phyloP scores from a whole-genome alignment of 495 filamentous ascomycete genomes.

The Corynascus novoguineensis region DNA sequence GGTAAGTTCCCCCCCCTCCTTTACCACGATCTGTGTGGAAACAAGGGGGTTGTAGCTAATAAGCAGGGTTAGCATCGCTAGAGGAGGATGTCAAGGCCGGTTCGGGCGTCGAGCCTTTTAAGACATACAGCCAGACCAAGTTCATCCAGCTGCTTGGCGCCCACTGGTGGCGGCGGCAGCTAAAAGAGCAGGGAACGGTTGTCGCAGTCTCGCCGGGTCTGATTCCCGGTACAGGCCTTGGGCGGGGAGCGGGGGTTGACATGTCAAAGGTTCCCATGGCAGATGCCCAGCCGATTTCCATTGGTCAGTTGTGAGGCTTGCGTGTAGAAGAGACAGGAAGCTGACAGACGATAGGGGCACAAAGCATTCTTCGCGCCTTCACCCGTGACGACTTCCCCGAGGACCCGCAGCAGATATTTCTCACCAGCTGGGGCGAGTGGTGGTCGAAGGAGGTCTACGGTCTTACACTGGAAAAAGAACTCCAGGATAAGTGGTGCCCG shows the following conservation, averaged over 20 bases:
- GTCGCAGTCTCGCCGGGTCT: conserved; percentile 44
- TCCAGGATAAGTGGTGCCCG: conserved; percentile 44
- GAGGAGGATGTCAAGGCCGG: conserved; percentile 31
- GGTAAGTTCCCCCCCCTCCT: not conserved
- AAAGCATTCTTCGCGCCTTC: conserved; percentile 38
- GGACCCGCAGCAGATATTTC: conserved; percentile 42
- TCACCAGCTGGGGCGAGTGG: conserved; percentile 48
- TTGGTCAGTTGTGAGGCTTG: conserved; percentile 28
- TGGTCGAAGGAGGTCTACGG: conserved; percentile 39
- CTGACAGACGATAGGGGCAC: conserved; percentile 27
- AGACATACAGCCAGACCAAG: conserved; percentile 35
- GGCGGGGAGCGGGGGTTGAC: conserved; percentile 15
- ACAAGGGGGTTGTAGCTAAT: not conserved
- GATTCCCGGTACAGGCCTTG: conserved; percentile 35
- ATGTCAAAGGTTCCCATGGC: conserved; percentile 19
- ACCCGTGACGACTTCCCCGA: conserved; percentile 39
- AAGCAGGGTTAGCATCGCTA: conserved; percentile 8
- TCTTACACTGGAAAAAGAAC: conserved; percentile 31
- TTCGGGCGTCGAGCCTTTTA: conserved; percentile 19
- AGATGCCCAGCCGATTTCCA: conserved; percentile 36
- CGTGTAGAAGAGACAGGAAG: not conserved
- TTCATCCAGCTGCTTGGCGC: conserved; percentile 41
- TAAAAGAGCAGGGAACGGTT: conserved; percentile 32
- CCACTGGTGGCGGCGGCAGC: conserved; percentile 47
- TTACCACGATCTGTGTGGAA: not conserved